phyloP scores from a whole-genome alignment of 768 basidiomycete species.

The Serendipita indica region DNA sequence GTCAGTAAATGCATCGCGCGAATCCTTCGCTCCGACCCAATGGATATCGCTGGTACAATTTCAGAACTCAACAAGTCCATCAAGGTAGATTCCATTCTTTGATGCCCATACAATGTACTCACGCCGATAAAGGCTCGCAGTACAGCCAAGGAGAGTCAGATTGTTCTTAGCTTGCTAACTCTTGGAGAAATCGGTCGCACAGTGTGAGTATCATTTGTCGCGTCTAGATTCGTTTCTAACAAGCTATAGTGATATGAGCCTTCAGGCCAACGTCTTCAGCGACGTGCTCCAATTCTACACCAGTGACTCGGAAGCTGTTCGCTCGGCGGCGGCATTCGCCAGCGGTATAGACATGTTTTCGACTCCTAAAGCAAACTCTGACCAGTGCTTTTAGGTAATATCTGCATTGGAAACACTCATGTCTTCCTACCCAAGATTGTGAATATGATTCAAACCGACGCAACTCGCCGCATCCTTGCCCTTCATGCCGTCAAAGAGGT shows the following conservation, averaged over 20 bases:
- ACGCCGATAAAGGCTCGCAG: constrained; percentile 10
- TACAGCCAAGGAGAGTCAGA: constrained; percentile 43
- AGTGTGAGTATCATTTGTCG: constrained; percentile 38
- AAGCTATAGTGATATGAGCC: constrained; percentile 65
- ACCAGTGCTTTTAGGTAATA: constrained; percentile 47
- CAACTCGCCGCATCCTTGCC: constrained; percentile 66
- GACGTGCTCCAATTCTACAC: constrained; percentile 59
- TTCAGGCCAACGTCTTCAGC: constrained; percentile 63
- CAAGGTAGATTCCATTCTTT: constrained; percentile 36
- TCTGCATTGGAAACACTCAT: constrained; percentile 83
- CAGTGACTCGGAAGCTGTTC: constrained; percentile 68
- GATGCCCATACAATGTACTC: neutral
- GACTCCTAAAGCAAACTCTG: neutral
- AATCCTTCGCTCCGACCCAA: constrained; percentile 55
- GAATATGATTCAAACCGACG: constrained; percentile 56
- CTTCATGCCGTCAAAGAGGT: constrained; percentile 93
- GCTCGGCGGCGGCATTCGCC: constrained; percentile 87
- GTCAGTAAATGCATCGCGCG: constrained; percentile 77
- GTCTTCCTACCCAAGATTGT: constrained; percentile 79
- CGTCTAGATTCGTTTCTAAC: constrained; percentile 4
- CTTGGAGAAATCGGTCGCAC: constrained; percentile 88
- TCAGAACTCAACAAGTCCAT: constrained; percentile 71
- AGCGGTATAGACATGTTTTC: constrained; percentile 39
- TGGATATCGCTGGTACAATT: constrained; percentile 67
- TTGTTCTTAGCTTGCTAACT: constrained; percentile 73